Base-by-base conservation (phyloP, 2,329 filamentous ascomycete genomes). In the Penicillium sp. region DNA sequence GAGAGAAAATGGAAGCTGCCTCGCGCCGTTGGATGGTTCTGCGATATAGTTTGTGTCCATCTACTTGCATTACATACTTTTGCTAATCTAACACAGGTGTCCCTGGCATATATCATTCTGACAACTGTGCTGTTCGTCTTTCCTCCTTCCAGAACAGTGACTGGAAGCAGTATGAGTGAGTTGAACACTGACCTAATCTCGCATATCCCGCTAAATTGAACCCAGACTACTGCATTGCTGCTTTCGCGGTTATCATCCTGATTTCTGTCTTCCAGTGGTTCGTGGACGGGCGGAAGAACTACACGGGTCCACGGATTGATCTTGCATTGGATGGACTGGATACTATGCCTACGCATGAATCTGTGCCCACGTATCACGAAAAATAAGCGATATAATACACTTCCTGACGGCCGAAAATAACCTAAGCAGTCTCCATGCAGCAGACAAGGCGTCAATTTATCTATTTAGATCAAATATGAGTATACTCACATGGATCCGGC, bases 41-140 rank as follows among this genome's bases (percentile, higher is more conserved):
- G 79, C 21, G 87, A 88, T 63, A 59, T 77, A 18, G 73, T 80
- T 64, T 57, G 72, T 61, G 53, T 10, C n/a, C 1, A 12, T 33
- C 3, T 15, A 18, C 15, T n/a, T 10, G 1, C 2, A 9, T n/a
- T 10, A 15, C 38, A 42, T 12, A 7, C 9, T 1, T 2, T 29
- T 12, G 18, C 51, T 67, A 9, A 62, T 21, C 16, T 1, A 18
- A 21, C 21, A 4, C 29, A 85, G 87, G 56, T 70, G 31, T 62
- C 66, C 3, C 77, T 90, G 38, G 74, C 76, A 0, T 90, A 86
- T 71, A 82, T 85, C 0, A 73, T 84, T 12, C 67, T 90, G 13
- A 90, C 87, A 0, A 89, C 86, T 0, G 84, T 90, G 0, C 74
- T 90, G 1, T 90, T 90, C 66, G 77, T 90, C 4, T 89, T 90